Evolutionary conservation across 768 basidiomycete species (phyloP), one percentile per base, ranked within the genome.

Genomic region (Suillus sp.): DNA sequence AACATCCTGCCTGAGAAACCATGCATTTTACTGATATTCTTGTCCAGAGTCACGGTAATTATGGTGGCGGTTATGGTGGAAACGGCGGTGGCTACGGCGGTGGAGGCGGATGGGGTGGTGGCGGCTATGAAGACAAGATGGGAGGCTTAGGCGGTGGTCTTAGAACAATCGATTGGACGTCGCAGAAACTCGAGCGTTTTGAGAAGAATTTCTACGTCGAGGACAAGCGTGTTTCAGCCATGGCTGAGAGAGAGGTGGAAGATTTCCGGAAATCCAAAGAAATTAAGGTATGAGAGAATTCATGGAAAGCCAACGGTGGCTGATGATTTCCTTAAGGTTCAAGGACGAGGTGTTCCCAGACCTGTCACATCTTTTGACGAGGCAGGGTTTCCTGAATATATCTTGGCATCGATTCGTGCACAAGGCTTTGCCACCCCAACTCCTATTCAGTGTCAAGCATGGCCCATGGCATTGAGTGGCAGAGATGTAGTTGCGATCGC

Each of bases 161-260:
- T 60, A 87, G 88, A 65, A 82, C 82, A 59, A 88, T 97, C 62
- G 93, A 99, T 78, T 99, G 97, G 97, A 75, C 80, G 60, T 77
- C 77, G 47, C 81, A 86, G 53, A 87, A 87, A 64, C 79, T 97
- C 62, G 84, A 88, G 70, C 89, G 85, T 69, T 99, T 99, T 68
- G 96, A 99, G 79, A 99, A 99, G 81, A 98, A 99, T 81, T 99
- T 96, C 68, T 96, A 96, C 69, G 81, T 89, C 53, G 95, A 99
- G 76, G 93, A 98, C 76, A 89, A 91, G 72, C 85, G 88, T 34
- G 92, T 99, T 50, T 77, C 87, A 22, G 79, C 83, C 37, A 89
- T 90, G 66, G 86, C 82, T 60, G 95, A 98, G 18, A 82, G 87
- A 56, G 96, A 99, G 71, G 84, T 98, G 61, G 91, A 93, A 61